These are phyloP conservation scores for Adansonia digitata DNA, from an alignment of 345 rosid species.

Conservation along the genomic window DNA sequence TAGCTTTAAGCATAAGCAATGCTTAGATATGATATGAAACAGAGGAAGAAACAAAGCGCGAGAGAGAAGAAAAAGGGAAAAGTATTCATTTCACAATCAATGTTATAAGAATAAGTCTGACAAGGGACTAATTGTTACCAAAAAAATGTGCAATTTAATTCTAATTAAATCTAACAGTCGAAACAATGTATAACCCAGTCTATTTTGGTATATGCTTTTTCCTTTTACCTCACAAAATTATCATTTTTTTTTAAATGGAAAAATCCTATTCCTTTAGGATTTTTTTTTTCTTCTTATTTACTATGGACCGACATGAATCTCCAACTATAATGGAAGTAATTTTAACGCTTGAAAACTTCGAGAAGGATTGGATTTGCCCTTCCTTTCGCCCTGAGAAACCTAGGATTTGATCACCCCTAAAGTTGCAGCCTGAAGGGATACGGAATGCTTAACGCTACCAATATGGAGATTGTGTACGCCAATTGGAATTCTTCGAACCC, in stretches of 20 bases:
- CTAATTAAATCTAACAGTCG: neutral
- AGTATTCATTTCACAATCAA: neutral
- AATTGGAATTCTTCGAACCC: constrained; percentile 76
- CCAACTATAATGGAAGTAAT: constrained; percentile 3
- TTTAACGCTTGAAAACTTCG: neutral
- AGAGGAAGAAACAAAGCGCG: neutral
- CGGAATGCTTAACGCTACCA: constrained; percentile 52
- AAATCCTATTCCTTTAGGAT: neutral
- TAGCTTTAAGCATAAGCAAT: neutral
- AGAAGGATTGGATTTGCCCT: neutral
- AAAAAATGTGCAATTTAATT: neutral
- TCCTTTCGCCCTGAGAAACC: neutral
- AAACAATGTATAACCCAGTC: neutral
- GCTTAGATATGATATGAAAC: neutral
- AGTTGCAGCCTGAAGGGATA: constrained; percentile 55
- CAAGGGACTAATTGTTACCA: neutral
- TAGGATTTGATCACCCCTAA: constrained; percentile 50
- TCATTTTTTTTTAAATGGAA: neutral
- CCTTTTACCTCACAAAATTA: neutral
- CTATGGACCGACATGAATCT: neutral
- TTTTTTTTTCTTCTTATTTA: neutral
- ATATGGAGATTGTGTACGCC: constrained; percentile 71
- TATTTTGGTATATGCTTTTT: neutral
- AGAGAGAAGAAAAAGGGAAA: neutral
- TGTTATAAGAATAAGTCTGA: neutral